Evolutionary conservation across 176 grass and related monocot species (phyloP), one percentile per base, ranked within the genome.

Genomic region (Oryza rufipogon): DNA sequence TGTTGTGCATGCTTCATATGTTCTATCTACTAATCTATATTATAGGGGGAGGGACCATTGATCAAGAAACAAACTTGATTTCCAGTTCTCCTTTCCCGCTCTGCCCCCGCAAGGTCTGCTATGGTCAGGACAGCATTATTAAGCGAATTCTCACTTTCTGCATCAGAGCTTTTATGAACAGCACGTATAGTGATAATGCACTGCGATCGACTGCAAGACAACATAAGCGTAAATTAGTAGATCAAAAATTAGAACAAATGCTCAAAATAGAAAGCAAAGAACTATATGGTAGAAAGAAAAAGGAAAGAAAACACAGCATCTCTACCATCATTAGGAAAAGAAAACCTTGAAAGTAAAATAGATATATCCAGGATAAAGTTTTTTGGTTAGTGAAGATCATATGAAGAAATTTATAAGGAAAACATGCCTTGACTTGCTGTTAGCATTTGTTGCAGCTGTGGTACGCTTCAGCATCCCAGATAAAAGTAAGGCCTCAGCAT

Each of bases 381-480:
- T 78, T 60, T 61, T 30, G 7, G 33, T 78, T 49, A 76, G 3
- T 4, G 64, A 41, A 83, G 44, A 74, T 46, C 64, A 88, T 28
- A 19, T 46, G 8, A 78, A 80, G 14, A 20, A 34, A 76, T 78
- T 22, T 25, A 14, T 82, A 84, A 68, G 25, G 46, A 69, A 68
- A 79, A 82, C 89, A 83, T 97, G 84, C 95, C 95, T 97, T 49
- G 92, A 97, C 39, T 93, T 91, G 78, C 85, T 88, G 36, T 97
- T 97, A 44, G 90, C 92, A 92, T 91, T 89, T 73, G 95, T 97
- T 81, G 92, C 84, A 76, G 95, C 95, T 81, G 95, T 97, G 77
- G 80, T 89, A n/a, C 92, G 95, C 67, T 92, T 97, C 14, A 86
- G 74, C 81, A 94, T 94, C 67, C 90, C 92, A 75, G 70, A 74